Conservation (phyloP, 306 rosid genomes). For the Spatholobus suberectus region DNA sequence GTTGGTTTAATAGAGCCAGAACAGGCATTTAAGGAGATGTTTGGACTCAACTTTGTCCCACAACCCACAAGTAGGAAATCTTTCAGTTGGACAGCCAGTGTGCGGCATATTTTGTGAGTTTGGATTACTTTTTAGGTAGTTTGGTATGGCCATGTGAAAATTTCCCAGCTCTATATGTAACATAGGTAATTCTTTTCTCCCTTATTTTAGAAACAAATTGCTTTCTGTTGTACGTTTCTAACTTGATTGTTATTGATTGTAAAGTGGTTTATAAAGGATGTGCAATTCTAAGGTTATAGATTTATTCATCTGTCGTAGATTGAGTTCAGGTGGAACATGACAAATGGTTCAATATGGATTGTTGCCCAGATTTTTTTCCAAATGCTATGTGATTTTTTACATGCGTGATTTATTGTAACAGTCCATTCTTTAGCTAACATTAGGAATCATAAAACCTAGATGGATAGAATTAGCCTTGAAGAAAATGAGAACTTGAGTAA, state of each 20-base stretch:
- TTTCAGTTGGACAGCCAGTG: constrained; percentile 55
- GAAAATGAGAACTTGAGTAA: not conserved
- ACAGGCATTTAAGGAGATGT: constrained; percentile 94
- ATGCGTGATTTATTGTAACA: not conserved
- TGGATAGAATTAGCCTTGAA: not conserved
- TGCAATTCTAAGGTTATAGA: constrained; percentile 27
- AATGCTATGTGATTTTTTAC: not conserved
- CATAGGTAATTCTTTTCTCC: constrained; percentile 30
- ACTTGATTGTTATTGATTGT: constrained; percentile 51
- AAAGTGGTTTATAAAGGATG: constrained; percentile 48
- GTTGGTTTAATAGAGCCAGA: constrained; percentile 80
- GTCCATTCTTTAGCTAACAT: not conserved
- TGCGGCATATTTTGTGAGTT: constrained; percentile 58
- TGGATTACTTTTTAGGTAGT: constrained; percentile 38
- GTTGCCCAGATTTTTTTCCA: not conserved
- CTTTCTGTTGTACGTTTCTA: constrained; percentile 35
- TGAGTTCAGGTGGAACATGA: constrained; percentile 6
- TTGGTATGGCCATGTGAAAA: constrained; percentile 37
- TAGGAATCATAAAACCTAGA: not conserved
- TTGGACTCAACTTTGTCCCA: constrained; percentile 94
- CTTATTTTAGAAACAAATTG: constrained; percentile 7
- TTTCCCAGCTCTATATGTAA: constrained; percentile 34
- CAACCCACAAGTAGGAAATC: constrained; percentile 57
- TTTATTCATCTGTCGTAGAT: constrained; percentile 25
- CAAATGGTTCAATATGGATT: not conserved